Conservation (phyloP, 352 stramenopile genomes). For the Achlya hypogyna region DNA sequence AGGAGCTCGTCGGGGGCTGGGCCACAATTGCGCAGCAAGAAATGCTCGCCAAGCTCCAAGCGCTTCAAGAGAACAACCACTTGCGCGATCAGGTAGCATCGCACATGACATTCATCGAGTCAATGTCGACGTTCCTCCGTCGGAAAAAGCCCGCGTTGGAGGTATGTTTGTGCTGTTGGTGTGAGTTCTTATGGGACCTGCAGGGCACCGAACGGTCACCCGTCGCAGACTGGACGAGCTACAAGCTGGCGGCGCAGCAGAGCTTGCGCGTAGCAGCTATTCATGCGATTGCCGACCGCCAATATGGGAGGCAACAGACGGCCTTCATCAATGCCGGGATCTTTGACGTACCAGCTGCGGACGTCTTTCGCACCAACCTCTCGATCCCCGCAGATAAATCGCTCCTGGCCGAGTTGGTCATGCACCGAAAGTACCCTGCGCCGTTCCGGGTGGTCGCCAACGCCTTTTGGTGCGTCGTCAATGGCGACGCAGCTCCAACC, state of each 20-base stretch:
- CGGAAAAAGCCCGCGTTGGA: not conserved
- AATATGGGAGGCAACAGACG: conserved; percentile 6
- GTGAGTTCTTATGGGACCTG: not conserved
- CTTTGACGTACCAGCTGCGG: not conserved
- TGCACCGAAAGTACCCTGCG: not conserved
- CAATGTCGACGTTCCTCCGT: not conserved
- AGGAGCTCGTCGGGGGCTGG: not conserved
- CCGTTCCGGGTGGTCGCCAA: not conserved
- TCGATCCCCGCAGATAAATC: not conserved
- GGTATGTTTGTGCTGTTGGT: not conserved
- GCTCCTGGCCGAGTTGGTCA: conserved; percentile 9
- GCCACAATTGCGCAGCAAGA: not conserved
- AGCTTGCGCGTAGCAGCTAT: not conserved
- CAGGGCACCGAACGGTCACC: not conserved
- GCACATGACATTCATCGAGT: not conserved
- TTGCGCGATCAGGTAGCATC: not conserved
- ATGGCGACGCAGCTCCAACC: not conserved
- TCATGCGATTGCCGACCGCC: conserved; percentile 7
- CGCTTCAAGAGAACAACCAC: not conserved
- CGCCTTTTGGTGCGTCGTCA: not conserved
- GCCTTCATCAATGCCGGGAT: conserved; percentile 15
- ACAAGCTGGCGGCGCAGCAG: conserved; percentile 2
- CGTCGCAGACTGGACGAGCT: conserved; percentile 3
- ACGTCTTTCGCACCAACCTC: not conserved
- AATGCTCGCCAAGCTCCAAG: not conserved